Conservation (phyloP, 208 protist genomes). For the Herpetomonas tarakana region DNA sequence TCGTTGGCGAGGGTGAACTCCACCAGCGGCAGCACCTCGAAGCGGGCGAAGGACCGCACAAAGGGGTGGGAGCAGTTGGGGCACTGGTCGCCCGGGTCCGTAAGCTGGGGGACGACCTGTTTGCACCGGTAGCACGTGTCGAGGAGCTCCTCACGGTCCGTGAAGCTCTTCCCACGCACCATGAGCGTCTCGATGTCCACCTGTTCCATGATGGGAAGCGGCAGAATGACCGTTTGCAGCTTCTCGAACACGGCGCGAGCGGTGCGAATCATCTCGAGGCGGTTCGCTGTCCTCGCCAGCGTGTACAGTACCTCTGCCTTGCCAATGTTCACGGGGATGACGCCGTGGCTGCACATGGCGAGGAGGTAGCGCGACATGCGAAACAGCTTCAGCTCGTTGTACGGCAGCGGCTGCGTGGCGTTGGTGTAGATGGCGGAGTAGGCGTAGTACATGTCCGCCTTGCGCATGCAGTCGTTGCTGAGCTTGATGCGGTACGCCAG, state of each 20-base stretch:
- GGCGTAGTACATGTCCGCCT: slow-evolving; percentile 92
- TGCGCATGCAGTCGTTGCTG: slow-evolving; percentile 75
- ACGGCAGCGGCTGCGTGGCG: slow-evolving; percentile 88
- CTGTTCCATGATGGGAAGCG: slow-evolving; percentile 81
- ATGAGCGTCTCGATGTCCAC: slow-evolving; percentile 89
- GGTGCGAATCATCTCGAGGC: slow-evolving; percentile 90
- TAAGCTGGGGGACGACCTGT: slow-evolving; percentile 83
- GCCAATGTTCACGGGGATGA: slow-evolving; percentile 87
- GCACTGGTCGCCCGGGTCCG: slow-evolving; percentile 81
- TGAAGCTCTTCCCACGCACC: slow-evolving; percentile 83
- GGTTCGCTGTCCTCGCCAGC: slow-evolving; percentile 76
- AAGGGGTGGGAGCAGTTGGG: slow-evolving; percentile 92
- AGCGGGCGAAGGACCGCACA: slow-evolving; percentile 89
- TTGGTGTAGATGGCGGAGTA: slow-evolving; percentile 87
- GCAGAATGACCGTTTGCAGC: slow-evolving; percentile 84
- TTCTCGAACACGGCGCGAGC: slow-evolving; percentile 86
- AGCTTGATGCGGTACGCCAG: slow-evolving; percentile 67
- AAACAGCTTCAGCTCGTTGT: slow-evolving; percentile 85
- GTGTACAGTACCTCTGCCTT: slow-evolving; percentile 87
- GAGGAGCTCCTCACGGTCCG: slow-evolving; percentile 89
- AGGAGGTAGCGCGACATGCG: slow-evolving; percentile 84
- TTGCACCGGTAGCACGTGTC: slow-evolving; percentile 92
- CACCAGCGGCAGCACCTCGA: slow-evolving; percentile 93
- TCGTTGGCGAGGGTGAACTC: slow-evolving; percentile 90
- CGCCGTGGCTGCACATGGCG: slow-evolving; percentile 44